A percentile compares a stretch with the other conserved stretches of the same genome.
phyloP scores from a whole-genome alignment of 1,284 basidiomycete genomes.

The Marasmius tenuissimus region DNA sequence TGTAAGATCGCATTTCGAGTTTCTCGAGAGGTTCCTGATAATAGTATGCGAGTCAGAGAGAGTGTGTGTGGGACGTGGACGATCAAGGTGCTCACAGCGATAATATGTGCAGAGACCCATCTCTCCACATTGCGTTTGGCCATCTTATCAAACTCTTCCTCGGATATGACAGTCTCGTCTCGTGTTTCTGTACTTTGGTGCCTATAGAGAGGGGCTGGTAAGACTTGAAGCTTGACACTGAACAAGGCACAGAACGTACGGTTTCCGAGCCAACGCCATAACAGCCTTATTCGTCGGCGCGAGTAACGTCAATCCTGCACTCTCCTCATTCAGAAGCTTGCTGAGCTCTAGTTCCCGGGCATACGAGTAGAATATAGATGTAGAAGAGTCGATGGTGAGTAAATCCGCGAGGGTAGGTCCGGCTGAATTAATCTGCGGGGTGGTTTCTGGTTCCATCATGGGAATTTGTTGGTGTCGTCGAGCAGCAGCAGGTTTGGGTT shows the following conservation, averaged over 20 bases:
- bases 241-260: conserved; percentile 45
- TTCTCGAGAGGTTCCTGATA: conserved; percentile 42
- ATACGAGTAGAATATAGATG: conserved; percentile 81
- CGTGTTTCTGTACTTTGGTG: conserved; percentile 52
- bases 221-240: not conserved
- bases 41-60: not conserved
- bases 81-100: conserved; percentile 48
- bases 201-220: conserved; percentile 28
- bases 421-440: conserved; percentile 41
- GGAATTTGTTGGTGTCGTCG: conserved; percentile 25
- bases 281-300: conserved; percentile 81
- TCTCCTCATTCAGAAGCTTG: conserved; percentile 41
- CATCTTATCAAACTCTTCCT: conserved; percentile 58
- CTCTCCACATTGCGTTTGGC: conserved; percentile 64
- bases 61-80: conserved; percentile 18
- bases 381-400: conserved; percentile 68
- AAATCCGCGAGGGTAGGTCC: conserved; percentile 64
- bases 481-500: not conserved
- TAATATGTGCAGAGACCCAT: conserved; percentile 75
- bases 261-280: conserved; percentile 73
- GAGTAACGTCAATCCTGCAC: conserved; percentile 53
- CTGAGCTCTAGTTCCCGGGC: conserved; percentile 68
- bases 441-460: conserved; percentile 21
- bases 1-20: conserved; percentile 36
- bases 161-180: conserved; percentile 52